Base-by-base conservation (phyloP, 768 basidiomycete species). In the Tricholoma sp. region DNA sequence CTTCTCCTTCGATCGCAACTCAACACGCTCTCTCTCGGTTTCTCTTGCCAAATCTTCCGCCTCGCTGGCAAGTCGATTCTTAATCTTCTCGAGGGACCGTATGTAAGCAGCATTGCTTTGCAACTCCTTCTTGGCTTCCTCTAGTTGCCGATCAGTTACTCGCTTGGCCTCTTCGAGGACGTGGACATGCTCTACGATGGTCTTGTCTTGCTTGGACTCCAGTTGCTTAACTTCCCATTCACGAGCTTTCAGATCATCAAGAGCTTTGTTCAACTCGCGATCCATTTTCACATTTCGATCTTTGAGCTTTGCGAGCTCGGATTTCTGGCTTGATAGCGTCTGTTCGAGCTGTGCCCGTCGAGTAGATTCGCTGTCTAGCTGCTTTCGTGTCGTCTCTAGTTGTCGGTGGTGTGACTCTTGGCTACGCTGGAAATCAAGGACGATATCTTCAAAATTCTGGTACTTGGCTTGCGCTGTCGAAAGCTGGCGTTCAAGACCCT, bases 121-220 rank as follows among this genome's bases (percentile, higher is more conserved):
- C 31, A 96, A 71, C 68, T 96, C 93, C 18, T 78, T 71, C 56
- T 90, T 86, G 0, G 94, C 89, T 2, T 91, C 90, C 18, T 78
- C 83, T 14, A 98, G 83, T 66, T 97, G 92, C 37, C 89, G 84
- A 68, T 98, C 96, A 1, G 96, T 95, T 56, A 96, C 86, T 34
- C 86, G 86, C 71, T 98, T 98, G 14, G 96, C 96, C 68, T 95
- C 91, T 69, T 98, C 94, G 10, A 96, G 79, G 27, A 98, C 96
- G 68, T 98, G 88, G 22, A 97, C 92, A 66, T 98, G 96, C 71
- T 98, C 95, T 45, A 98, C 94, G 58, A 97, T 95, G n/a, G 91
- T 97, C 76, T 95, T 98, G 76, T 98, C 93, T 67, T 97, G 89
- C 67, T 82, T 85, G 2, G 90, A 88, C 53, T 89, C 85, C 8